Percentiles rank a stretch among this genome's conserved stretches.
These are phyloP conservation scores for Tricholoma bakamatsutake DNA, from an alignment of 768 basidiomycete species.

Conservation along the genomic window DNA sequence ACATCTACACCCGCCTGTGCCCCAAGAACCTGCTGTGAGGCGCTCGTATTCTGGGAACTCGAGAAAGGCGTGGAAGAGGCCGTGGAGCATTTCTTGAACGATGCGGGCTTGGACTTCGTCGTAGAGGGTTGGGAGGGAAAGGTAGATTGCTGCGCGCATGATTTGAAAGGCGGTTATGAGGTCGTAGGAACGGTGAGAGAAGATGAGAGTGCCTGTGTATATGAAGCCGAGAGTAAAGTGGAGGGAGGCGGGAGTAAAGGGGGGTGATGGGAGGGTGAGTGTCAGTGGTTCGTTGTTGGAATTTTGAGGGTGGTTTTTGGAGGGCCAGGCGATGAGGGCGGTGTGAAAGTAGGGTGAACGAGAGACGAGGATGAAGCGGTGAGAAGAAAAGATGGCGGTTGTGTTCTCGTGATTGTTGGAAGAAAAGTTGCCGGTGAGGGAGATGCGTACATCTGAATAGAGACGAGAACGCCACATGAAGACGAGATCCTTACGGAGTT, in stretches of 20 bases:
- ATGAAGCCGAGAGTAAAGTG: constrained; percentile 94
- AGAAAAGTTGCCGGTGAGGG: constrained; percentile 65
- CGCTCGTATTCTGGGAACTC: constrained; percentile 76
- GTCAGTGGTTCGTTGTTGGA: constrained; percentile 42
- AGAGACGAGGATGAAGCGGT: constrained; percentile 89
- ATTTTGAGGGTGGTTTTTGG: constrained; percentile 14
- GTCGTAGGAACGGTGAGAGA: constrained; percentile 91
- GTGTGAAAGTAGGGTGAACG: constrained; percentile 84
- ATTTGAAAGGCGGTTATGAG: constrained; percentile 89
- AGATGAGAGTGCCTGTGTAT: constrained; percentile 90
- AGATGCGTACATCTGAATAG: constrained; percentile 86
- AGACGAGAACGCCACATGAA: constrained; percentile 96
- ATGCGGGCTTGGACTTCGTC: constrained; percentile 80
- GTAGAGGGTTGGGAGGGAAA: constrained; percentile 65
- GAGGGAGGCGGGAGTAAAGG: constrained; percentile 90
- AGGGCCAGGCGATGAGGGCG: constrained; percentile 64
- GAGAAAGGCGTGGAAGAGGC: constrained; percentile 80
- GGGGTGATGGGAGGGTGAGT: constrained; percentile 79
- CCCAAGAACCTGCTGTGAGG: constrained; percentile 73
- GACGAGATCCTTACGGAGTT: constrained; percentile 87
- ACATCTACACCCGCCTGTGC: constrained; percentile 79
- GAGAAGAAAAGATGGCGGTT: constrained; percentile 84
- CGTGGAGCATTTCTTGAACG: constrained; percentile 85
- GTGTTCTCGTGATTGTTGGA: constrained; percentile 59
- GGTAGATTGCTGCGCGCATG: constrained; percentile 76